A percentile compares a stretch with the other conserved stretches of the same genome.
These are phyloP conservation scores for Nicotiana benthamiana DNA, from an alignment of 257 asterid genomes.

Conservation along the genomic window DNA sequence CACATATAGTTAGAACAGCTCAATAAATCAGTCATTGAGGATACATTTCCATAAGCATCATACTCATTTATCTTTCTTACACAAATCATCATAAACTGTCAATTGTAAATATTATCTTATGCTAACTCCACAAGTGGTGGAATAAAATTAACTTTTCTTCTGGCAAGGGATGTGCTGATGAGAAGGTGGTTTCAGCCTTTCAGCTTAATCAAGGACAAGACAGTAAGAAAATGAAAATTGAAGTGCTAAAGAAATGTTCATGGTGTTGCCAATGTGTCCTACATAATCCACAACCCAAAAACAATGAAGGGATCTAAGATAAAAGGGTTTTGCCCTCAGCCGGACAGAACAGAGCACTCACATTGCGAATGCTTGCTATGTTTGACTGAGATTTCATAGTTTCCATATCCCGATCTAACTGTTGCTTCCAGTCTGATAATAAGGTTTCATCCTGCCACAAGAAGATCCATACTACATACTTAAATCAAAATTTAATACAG, in stretches of 20 bases:
- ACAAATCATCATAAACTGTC: not conserved
- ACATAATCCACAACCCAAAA: not conserved
- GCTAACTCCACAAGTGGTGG: not conserved
- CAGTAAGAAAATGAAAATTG: not conserved
- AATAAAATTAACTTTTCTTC: not conserved
- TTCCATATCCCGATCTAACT: slow-evolving; percentile 74
- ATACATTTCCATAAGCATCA: not conserved
- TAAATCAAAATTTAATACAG: not conserved
- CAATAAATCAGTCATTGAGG: slow-evolving; percentile 4
- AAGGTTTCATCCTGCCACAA: slow-evolving; percentile 62
- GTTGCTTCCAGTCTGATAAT: slow-evolving; percentile 79
- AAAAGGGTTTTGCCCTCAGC: not conserved
- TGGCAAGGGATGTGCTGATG: not conserved
- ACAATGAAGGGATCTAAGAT: not conserved
- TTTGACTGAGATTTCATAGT: slow-evolving; percentile 79
- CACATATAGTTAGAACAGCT: not conserved
- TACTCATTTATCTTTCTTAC: not conserved
- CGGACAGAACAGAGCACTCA: slow-evolving; percentile 24
- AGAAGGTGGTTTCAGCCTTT: not conserved
- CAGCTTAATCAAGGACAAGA: not conserved
- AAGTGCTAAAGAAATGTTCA: not conserved
- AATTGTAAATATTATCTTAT: not conserved
- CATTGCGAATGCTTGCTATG: slow-evolving; percentile 59
- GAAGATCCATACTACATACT: not conserved
- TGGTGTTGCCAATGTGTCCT: not conserved